Conservation (phyloP, 768 basidiomycete genomes). For the Trametes gibbosa region DNA sequence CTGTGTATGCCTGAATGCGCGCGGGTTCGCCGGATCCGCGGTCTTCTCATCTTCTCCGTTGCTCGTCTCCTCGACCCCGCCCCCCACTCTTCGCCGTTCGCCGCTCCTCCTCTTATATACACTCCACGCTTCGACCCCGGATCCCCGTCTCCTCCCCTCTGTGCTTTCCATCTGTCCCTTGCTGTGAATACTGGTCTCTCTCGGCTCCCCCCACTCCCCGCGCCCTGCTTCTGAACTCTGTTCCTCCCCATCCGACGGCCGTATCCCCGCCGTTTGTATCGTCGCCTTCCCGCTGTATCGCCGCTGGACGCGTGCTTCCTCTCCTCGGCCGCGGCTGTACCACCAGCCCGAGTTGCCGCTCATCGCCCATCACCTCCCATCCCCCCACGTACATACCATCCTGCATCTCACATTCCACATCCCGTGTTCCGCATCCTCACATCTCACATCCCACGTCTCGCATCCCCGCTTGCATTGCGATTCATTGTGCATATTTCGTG, state of each 20-base stretch:
- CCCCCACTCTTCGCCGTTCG: too few relatives aligned
- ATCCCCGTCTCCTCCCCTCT: neutral
- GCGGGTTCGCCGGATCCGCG: neutral
- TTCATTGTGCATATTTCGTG: constrained; percentile 13
- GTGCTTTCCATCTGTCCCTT: constrained; percentile 2
- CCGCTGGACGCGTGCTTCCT: constrained; percentile 10
- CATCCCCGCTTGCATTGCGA: too few relatives aligned
- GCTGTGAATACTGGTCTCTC: constrained; percentile 10
- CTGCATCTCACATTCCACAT: too few relatives aligned
- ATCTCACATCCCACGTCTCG: too few relatives aligned
- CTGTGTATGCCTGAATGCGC: neutral
- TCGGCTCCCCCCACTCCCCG: constrained; percentile 4
- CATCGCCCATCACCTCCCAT: too few relatives aligned
- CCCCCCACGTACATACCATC: neutral
- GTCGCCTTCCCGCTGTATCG: constrained; percentile 11
- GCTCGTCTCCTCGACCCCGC: too few relatives aligned
- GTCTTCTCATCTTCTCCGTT: too few relatives aligned
- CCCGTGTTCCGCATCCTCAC: too few relatives aligned
- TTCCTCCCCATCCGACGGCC: too few relatives aligned
- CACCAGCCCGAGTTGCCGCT: neutral
- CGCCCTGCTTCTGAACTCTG: neutral
- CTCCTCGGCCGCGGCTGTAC: neutral
- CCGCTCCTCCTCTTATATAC: neutral
- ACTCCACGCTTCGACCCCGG: neutral
- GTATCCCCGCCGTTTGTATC: too few relatives aligned